Percentiles rank a stretch among this genome's conserved stretches.
These are phyloP conservation scores for Capsicum rhomboideum DNA, from an alignment of 257 asterid species.

Conservation along the genomic window DNA sequence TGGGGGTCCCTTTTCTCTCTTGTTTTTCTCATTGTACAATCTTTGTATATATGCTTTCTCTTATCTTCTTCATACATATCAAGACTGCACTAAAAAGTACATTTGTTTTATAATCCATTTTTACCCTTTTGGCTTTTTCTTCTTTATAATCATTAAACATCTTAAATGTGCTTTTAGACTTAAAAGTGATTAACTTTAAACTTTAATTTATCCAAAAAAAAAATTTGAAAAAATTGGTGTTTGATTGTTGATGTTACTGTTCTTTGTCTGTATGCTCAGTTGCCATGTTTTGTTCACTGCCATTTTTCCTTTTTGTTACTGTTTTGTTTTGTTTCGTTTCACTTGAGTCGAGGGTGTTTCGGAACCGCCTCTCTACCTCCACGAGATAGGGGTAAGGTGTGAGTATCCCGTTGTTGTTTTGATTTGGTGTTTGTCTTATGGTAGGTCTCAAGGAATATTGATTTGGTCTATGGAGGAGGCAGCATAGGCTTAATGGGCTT, in stretches of 20 bases:
- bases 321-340: no score
- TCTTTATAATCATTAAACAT: background rate
- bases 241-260: background rate
- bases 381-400: no score
- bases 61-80: background rate
- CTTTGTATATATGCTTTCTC: conserved; percentile 2
- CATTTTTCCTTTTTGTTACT: no score
- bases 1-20: background rate
- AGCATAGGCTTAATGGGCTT: conserved; percentile 97
- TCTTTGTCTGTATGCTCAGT: no score
- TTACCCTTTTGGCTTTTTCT: background rate
- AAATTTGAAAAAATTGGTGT: no score
- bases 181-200: background rate
- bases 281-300: no score
- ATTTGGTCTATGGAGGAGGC: conserved; percentile 97
- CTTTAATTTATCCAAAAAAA: background rate
- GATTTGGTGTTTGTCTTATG: conserved; percentile 2
- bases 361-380: no score
- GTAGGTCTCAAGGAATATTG: conserved; percentile 79
- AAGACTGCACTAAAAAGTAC: background rate
- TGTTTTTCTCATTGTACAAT: background rate
- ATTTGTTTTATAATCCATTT: background rate
- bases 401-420: background rate
- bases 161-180: background rate
- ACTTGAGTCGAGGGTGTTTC: no score